Conservation (phyloP, 2,329 filamentous ascomycete species). For the Sporothrix dimorphospora region DNA sequence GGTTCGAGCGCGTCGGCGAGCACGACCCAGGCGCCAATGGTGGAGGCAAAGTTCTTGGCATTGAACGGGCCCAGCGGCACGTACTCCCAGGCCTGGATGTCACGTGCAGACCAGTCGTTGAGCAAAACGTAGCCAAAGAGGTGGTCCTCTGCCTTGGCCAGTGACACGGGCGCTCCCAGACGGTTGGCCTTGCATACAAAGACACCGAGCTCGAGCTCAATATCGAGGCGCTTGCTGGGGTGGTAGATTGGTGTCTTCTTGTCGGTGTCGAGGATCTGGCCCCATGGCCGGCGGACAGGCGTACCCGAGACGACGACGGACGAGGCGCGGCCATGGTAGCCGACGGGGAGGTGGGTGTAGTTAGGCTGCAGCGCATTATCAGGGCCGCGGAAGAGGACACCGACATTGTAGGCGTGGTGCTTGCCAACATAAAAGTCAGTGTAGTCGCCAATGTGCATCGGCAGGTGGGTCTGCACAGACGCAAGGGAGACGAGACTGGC, state of each 20-base stretch:
- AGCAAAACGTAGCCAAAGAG: conserved; percentile 81
- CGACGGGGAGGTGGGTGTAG: conserved; percentile 79
- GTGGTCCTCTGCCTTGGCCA: conserved; percentile 67
- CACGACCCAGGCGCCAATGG: conserved; percentile 79
- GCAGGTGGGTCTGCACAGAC: conserved; percentile 20
- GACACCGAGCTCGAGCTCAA: conserved; percentile 79
- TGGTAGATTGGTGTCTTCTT: conserved; percentile 67
- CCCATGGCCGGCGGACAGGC: conserved; percentile 70
- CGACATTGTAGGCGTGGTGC: conserved; percentile 21
- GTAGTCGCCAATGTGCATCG: conserved; percentile 30
- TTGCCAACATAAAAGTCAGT: conserved; percentile 30
- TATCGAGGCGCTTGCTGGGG: conserved; percentile 67
- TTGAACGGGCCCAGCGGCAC: conserved; percentile 82
- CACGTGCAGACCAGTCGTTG: conserved; percentile 86
- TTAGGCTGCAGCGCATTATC: conserved; percentile 77
- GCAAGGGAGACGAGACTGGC: neutral
- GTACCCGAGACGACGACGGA: conserved; percentile 76
- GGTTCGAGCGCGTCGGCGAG: conserved; percentile 73
- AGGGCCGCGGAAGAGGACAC: conserved; percentile 55
- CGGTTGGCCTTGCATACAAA: conserved; percentile 69
- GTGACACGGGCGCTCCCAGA: conserved; percentile 65
- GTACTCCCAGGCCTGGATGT: conserved; percentile 85
- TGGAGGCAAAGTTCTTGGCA: conserved; percentile 80
- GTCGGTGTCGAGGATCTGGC: conserved; percentile 69
- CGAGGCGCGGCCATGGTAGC: conserved; percentile 78